phyloP scores from a whole-genome alignment of 257 asterid genomes.

The Euphrasia confusa region DNA sequence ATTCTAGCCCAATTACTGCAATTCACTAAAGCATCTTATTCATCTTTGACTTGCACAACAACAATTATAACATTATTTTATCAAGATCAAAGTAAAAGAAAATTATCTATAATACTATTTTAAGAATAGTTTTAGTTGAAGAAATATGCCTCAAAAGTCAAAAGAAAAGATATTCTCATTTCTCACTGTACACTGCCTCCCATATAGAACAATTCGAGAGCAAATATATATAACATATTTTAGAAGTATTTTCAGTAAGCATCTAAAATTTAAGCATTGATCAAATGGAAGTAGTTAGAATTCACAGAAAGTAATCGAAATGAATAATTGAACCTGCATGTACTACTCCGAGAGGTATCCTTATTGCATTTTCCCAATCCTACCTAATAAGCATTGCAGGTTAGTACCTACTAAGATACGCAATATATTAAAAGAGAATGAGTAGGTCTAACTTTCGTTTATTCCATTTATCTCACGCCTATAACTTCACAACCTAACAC shows the following conservation, averaged over 20 bases:
- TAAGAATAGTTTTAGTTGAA: background rate
- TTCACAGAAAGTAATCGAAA: constrained; percentile 8
- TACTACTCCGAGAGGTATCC: constrained; percentile 77
- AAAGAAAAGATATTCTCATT: no score
- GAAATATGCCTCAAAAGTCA: no score
- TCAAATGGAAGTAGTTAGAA: background rate
- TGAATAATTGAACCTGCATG: constrained; percentile 69
- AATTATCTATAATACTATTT: background rate
- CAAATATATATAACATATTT: background rate
- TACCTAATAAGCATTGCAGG: constrained; percentile 82
- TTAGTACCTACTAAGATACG: constrained; percentile 71
- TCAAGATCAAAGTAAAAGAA: background rate
- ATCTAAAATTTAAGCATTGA: background rate
- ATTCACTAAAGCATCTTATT: background rate
- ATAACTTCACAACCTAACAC: no score
- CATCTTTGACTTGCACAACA: background rate
- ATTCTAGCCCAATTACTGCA: background rate
- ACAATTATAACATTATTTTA: background rate
- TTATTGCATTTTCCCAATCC: constrained; percentile 79
- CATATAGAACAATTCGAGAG: background rate
- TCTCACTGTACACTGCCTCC: no score
- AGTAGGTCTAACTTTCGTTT: constrained; percentile 21
- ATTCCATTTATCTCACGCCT: no score
- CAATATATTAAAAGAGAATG: constrained; percentile 26
- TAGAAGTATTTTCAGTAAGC: background rate